Base-by-base conservation (phyloP, 495 filamentous ascomycete genomes). In the Neurospora terricola region DNA sequence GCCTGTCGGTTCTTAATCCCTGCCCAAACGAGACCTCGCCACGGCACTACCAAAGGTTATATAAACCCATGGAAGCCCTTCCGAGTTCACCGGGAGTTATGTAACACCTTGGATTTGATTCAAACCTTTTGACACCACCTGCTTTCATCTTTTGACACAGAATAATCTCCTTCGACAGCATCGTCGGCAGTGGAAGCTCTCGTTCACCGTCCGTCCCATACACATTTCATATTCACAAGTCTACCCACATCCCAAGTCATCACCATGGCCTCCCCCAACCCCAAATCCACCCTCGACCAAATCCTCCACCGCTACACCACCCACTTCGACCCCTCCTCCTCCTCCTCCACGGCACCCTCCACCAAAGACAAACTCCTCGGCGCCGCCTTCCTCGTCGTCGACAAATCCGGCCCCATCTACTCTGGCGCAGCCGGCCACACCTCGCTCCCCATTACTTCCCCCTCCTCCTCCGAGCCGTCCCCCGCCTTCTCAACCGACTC, bases 401-500 rank as follows among this genome's bases (percentile, higher is more conserved):
- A 72, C 70, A 78, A 77, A 73, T 71, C 38, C 78, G 78, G 72
- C 5, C 69, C 77, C 21, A 62, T 81, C 48, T 81, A 78, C 70
- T 45, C 71, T 23, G 76, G 75, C 37, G 72, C 76, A 11, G 76
- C 77, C 21, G 81, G 81, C 18, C 75, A 76, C 42, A 77, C 42
- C 27, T 62, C 36, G 38, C 40, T 75, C 9, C 30, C 73, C 11
- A 14, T 38, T 4, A 39, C 45, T 37, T 74, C 78, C 12, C 34
- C n/a, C n/a, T n/a, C n/a, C n/a, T n/a, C n/a, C n/a, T n/a, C n/a
- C n/a, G n/a, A n/a, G n/a, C n/a, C 27, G 6, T 34, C 54, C 23
- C 73, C 78, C 0, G 21, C 77, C 4, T 82, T 85, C 59, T 71
- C 84, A 14, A 71, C 78, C 9, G 75, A 84, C 74, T 89, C 92